These are phyloP conservation scores for Kurtzmaniella cleridarum DNA, from an alignment of 805 yeast genomes.

Conservation along the genomic window DNA sequence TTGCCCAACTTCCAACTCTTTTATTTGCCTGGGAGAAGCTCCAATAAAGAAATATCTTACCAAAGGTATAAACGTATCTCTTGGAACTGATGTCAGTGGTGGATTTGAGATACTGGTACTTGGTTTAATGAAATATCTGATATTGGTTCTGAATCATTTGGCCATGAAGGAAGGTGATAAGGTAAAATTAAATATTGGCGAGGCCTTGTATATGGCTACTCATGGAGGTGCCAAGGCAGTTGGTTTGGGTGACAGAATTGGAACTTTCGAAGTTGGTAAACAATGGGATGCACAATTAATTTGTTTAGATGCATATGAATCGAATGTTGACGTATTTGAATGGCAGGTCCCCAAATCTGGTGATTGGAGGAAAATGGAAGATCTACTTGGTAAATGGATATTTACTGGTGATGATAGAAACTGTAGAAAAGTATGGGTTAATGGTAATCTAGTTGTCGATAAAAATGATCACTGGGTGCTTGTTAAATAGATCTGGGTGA, in stretches of 20 bases:
- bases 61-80: conserved; percentile 65
- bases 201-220: conserved; percentile 78
- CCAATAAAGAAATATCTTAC: conserved; percentile 62
- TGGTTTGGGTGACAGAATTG: conserved; percentile 51
- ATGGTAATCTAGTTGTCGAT: conserved; percentile 59
- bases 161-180: conserved; percentile 31
- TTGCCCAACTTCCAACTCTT: conserved; percentile 89
- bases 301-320: conserved; percentile 47
- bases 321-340: conserved; percentile 66
- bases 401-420: conserved; percentile 94
- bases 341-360: conserved; percentile 6
- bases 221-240: conserved; percentile 84
- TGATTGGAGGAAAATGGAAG: conserved; percentile 35
- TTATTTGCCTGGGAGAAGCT: conserved; percentile 87
- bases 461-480: conserved; percentile 15
- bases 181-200: conserved; percentile 56
- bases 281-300: conserved; percentile 79
- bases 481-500: no score
- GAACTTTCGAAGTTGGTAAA: conserved; percentile 73
- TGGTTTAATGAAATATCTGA: conserved; percentile 26
- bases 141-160: conserved; percentile 37
- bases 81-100: conserved; percentile 45
- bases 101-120: conserved; percentile 38
- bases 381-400: conserved; percentile 81
- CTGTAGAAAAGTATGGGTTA: conserved; percentile 73